phyloP scores from a whole-genome alignment of 441 rosid genomes.

The Corymbia citriodora region DNA sequence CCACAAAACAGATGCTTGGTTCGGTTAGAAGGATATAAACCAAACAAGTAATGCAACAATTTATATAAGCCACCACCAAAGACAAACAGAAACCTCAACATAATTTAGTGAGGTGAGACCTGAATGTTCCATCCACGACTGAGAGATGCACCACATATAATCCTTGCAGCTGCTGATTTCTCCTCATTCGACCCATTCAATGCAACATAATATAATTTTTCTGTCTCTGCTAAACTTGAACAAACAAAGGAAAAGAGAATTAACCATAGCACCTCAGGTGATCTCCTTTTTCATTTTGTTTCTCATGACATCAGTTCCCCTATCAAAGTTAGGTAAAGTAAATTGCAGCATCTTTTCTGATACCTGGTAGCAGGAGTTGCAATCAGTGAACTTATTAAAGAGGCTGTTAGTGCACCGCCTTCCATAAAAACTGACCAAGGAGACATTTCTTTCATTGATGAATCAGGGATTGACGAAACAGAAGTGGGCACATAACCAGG shows the following conservation, averaged over 20 bases:
- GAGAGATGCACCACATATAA: constrained; percentile 69
- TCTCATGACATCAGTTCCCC: neutral
- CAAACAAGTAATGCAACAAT: neutral
- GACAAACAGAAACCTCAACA: neutral
- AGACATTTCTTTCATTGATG: constrained; percentile 34
- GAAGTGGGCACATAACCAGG: constrained; percentile 49
- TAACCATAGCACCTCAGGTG: neutral
- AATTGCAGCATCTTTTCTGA: neutral
- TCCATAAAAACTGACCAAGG: constrained; percentile 59
- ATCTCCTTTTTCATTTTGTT: neutral
- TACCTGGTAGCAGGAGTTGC: constrained; percentile 59
- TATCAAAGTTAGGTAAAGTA: neutral
- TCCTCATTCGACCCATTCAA: constrained; percentile 51
- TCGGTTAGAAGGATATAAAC: neutral
- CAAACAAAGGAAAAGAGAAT: constrained; percentile 6
- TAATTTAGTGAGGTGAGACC: constrained; percentile 20
- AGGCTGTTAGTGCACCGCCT: constrained; percentile 37
- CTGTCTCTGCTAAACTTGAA: constrained; percentile 54
- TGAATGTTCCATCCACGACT: constrained; percentile 67
- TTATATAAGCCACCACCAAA: neutral
- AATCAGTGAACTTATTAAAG: constrained; percentile 43
- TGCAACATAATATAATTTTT: constrained; percentile 54
- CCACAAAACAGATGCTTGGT: neutral
- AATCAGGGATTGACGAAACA: constrained; percentile 26
- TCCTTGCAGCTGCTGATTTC: constrained; percentile 50